Evolutionary conservation across 2,329 filamentous ascomycete species (phyloP).

Genomic region (Penicillium sp.): DNA sequence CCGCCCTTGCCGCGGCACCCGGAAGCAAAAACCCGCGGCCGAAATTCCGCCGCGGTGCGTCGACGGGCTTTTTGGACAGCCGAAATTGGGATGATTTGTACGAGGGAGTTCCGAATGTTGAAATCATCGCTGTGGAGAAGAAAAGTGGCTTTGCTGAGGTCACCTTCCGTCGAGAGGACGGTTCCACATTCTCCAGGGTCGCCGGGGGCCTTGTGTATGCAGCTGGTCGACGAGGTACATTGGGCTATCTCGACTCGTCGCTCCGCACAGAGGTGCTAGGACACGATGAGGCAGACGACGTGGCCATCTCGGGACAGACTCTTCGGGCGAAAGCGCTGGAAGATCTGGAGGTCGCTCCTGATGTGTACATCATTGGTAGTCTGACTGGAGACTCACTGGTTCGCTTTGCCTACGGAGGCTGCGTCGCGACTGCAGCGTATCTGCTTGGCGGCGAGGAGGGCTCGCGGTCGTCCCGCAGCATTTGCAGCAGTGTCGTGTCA

Average conservation of each 20-base stretch:
- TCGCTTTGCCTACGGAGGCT: constrained; percentile 61
- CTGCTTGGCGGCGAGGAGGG: constrained; percentile 40
- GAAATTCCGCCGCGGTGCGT: constrained; percentile 37
- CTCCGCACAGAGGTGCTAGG: constrained; percentile 53
- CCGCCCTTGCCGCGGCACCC: constrained; percentile 33
- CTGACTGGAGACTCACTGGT: constrained; percentile 63
- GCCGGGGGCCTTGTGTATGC: constrained; percentile 57
- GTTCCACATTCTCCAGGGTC: constrained; percentile 45
- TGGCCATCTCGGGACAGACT: constrained; percentile 54
- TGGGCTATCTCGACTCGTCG: constrained; percentile 52
- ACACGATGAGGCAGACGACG: constrained; percentile 13
- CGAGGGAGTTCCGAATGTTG: constrained; percentile 58
- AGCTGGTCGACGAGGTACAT: constrained; percentile 57
- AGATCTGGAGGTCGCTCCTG: constrained; percentile 54
- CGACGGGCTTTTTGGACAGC: constrained; percentile 49
- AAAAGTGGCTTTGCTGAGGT: constrained; percentile 38
- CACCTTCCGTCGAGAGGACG: constrained; percentile 47
- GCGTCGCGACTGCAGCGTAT: constrained; percentile 57
- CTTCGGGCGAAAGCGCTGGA: constrained; percentile 55
- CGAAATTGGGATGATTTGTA: constrained; percentile 55
- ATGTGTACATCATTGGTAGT: constrained; percentile 60
- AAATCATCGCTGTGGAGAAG: constrained; percentile 45
- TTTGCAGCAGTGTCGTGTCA: constrained; percentile 21
- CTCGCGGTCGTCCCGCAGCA: constrained; percentile 18
- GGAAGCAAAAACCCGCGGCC: constrained; percentile 23